Conservation (phyloP, 805 yeast species). For the Kuraishia ogatae region DNA sequence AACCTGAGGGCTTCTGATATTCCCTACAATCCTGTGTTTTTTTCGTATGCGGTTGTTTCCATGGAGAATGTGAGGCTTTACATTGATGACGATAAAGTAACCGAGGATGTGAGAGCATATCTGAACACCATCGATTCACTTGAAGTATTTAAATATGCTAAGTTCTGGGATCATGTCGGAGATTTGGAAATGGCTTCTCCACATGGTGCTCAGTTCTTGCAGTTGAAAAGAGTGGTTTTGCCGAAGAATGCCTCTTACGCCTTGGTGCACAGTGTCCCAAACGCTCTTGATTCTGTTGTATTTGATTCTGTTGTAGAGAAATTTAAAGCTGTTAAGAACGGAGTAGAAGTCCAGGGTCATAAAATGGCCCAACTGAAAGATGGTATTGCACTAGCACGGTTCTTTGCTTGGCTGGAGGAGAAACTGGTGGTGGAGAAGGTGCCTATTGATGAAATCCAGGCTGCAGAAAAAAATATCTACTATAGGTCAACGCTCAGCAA, state of each 20-base stretch:
- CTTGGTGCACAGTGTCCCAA: constrained; percentile 1
- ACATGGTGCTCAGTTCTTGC: not conserved
- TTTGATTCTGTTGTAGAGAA: constrained; percentile 45
- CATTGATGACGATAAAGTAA: constrained; percentile 38
- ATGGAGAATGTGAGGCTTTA: constrained; percentile 37
- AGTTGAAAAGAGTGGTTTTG: constrained; percentile 2
- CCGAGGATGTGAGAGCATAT: constrained; percentile 11
- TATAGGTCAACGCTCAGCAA: constrained; percentile 45
- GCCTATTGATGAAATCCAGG: constrained; percentile 54
- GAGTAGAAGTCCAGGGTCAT: constrained; percentile 41
- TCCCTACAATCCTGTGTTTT: constrained; percentile 74
- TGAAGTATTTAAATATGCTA: constrained; percentile 38
- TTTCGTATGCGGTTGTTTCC: constrained; percentile 38
- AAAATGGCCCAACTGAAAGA: constrained; percentile 46
- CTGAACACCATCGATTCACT: constrained; percentile 19
- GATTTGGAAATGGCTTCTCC: constrained; percentile 10
- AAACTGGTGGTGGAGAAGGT: constrained; percentile 32
- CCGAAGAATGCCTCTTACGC: constrained; percentile 5
- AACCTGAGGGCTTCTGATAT: constrained; percentile 75
- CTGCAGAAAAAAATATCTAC: constrained; percentile 47
- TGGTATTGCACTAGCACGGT: constrained; percentile 44
- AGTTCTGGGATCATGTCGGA: constrained; percentile 43
- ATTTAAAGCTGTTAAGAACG: constrained; percentile 44
- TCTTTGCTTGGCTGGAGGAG: constrained; percentile 52
- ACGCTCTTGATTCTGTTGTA: constrained; percentile 1